Evolutionary conservation across 2,329 filamentous ascomycete genomes (phyloP).

Genomic region (Botrytis elliptica): DNA sequence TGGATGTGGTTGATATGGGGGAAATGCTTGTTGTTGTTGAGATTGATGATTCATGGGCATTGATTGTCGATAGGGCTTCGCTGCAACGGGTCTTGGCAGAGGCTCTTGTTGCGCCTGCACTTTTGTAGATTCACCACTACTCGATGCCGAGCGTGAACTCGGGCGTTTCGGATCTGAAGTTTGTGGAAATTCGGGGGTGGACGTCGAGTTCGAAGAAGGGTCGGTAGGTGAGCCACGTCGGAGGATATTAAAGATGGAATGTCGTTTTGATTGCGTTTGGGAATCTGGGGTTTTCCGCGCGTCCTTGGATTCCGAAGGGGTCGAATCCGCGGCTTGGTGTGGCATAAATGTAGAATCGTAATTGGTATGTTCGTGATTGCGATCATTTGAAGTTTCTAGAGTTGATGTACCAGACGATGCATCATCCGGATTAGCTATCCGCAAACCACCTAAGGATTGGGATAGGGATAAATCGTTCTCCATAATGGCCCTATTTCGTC

Average conservation of each 20-base stretch:
- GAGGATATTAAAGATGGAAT: slow-evolving; percentile 41
- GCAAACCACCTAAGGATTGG: slow-evolving; percentile 86
- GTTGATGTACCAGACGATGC: slow-evolving; percentile 33
- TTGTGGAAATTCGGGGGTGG: slow-evolving; percentile 24
- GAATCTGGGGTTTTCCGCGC: slow-evolving; percentile 34
- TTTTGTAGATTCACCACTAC: slow-evolving; percentile 37
- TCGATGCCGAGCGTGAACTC: slow-evolving; percentile 32
- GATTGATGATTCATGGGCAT: slow-evolving; percentile 46
- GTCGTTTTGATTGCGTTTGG: slow-evolving; percentile 37
- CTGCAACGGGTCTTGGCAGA: slow-evolving; percentile 32
- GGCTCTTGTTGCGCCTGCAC: slow-evolving; percentile 27
- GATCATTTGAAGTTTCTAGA: slow-evolving; percentile 33
- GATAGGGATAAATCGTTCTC: slow-evolving; percentile 90
- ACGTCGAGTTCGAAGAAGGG: slow-evolving; percentile 23
- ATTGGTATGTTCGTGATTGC: slow-evolving; percentile 23
- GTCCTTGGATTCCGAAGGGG: slow-evolving; percentile 31
- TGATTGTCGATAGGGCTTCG: slow-evolving; percentile 44
- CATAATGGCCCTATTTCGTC: slow-evolving; percentile 52
- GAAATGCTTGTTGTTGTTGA: slow-evolving; percentile 44
- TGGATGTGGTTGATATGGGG: slow-evolving; percentile 46
- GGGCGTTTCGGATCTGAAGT: slow-evolving; percentile 27
- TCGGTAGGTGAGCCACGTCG: slow-evolving; percentile 35
- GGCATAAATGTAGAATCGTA: slow-evolving; percentile 21
- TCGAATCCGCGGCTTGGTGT: slow-evolving; percentile 23
- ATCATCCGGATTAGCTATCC: slow-evolving; percentile 88